These are phyloP conservation scores for Rhodomyrtus psidioides DNA, from an alignment of 441 rosid species.

Conservation along the genomic window DNA sequence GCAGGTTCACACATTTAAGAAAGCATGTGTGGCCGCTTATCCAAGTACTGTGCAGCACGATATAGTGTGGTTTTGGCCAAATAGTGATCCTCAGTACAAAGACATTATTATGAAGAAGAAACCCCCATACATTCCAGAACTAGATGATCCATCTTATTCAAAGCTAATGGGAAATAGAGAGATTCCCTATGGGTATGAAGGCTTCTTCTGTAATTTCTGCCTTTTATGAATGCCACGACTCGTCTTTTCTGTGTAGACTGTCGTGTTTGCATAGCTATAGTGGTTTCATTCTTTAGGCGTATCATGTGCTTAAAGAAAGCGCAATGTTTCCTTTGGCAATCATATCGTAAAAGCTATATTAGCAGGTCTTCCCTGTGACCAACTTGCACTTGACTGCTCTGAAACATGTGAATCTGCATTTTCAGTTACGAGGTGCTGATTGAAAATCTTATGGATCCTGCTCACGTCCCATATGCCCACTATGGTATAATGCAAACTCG, in stretches of 20 bases:
- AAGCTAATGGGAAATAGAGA: slow-evolving; percentile 53
- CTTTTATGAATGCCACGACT: neutral
- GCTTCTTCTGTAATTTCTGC: neutral
- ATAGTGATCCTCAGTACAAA: slow-evolving; percentile 58
- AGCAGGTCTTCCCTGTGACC: neutral
- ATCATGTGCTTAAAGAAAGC: neutral
- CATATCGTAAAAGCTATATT: neutral
- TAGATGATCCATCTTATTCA: slow-evolving; percentile 76
- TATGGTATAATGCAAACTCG: slow-evolving; percentile 50
- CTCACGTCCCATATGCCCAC: slow-evolving; percentile 96
- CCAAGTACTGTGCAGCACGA: slow-evolving; percentile 67
- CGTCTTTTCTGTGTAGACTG: neutral
- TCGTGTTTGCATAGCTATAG: neutral
- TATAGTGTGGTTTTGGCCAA: slow-evolving; percentile 93
- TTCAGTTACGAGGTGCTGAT: slow-evolving; percentile 77
- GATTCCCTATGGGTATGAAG: slow-evolving; percentile 66
- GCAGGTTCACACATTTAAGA: slow-evolving; percentile 69
- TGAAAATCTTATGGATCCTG: slow-evolving; percentile 94
- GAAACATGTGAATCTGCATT: slow-evolving; percentile 3
- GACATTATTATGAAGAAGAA: slow-evolving; percentile 44
- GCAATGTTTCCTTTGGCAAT: neutral
- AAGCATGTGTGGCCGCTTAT: slow-evolving; percentile 74
- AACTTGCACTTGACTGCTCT: neutral
- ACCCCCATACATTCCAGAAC: slow-evolving; percentile 66
- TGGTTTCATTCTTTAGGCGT: neutral